These are phyloP conservation scores for Halenospora varia DNA, from an alignment of 495 filamentous ascomycete species.

Conservation along the genomic window DNA sequence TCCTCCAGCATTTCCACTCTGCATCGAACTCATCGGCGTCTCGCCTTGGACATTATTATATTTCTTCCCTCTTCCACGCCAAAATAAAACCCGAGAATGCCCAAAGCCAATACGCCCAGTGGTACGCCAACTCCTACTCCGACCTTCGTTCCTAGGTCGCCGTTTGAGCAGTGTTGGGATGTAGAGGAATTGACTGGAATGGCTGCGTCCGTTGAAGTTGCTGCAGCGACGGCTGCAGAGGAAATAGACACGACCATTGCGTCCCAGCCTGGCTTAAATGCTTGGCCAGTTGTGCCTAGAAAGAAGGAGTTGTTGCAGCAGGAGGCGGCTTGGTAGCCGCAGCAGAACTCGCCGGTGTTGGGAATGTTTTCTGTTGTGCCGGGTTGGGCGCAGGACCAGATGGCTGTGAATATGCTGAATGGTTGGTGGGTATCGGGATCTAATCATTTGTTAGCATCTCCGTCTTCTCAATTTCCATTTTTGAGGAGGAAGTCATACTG, in stretches of 20 bases:
- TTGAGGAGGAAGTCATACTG: background rate
- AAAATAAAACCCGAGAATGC: slow-evolving; percentile 2
- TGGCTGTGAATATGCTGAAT: background rate
- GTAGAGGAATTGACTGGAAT: background rate
- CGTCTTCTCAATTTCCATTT: background rate
- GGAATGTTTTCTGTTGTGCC: background rate
- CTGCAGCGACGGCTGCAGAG: background rate
- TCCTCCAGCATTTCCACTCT: background rate
- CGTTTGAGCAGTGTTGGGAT: background rate
- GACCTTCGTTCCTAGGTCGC: slow-evolving; percentile 6
- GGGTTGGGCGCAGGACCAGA: background rate
- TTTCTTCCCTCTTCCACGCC: background rate
- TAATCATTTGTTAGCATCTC: background rate
- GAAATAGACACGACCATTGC: background rate
- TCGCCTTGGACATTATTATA: background rate
- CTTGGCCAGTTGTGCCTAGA: background rate
- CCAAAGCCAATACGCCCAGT: background rate
- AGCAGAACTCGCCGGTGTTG: no score
- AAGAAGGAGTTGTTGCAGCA: slow-evolving; percentile 6
- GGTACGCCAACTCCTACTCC: slow-evolving; percentile 6
- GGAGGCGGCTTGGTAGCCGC: background rate
- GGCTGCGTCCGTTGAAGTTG: background rate
- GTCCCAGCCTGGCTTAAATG: slow-evolving; percentile 5
- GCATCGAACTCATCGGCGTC: background rate
- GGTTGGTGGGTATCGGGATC: background rate